Percentiles rank a stretch among this genome's conserved stretches.
Evolutionary conservation across 345 rosid genomes (phyloP).

Genomic region (Aquilaria sinensis): DNA sequence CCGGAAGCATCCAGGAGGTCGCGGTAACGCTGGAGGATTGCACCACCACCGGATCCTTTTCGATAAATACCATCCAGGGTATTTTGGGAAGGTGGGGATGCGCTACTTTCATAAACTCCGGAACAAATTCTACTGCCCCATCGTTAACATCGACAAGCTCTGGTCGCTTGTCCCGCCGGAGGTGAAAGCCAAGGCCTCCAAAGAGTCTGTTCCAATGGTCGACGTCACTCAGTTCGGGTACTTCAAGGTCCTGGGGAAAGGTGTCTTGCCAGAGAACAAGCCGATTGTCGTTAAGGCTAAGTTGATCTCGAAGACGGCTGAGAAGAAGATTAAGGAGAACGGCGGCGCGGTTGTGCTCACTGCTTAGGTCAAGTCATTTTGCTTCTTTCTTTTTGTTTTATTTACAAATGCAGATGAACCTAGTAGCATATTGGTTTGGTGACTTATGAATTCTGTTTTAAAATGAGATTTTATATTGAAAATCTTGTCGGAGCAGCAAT

Average conservation of each 20-base stretch:
- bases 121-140: conserved; percentile 67
- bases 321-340: conserved; percentile 6
- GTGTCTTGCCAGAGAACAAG: conserved; percentile 6
- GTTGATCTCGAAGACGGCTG: conserved; percentile 5
- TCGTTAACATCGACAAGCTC: conserved; percentile 70
- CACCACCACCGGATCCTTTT: conserved; percentile 83
- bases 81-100: conserved; percentile 80
- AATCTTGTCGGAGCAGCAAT: no score
- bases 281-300: conserved; percentile 5
- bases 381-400: no score
- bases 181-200: conserved; percentile 46
- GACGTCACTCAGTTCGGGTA: conserved; percentile 5
- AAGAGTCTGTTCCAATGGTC: conserved; percentile 21
- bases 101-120: conserved; percentile 72
- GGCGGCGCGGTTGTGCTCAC: conserved; percentile 6
- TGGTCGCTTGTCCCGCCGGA: conserved; percentile 71
- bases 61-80: conserved; percentile 85
- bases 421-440: no score
- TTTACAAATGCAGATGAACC: no score
- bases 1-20: conserved; percentile 76
- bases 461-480: no score
- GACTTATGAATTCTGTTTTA: no score
- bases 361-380: neutral
- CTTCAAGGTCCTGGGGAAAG: conserved; percentile 7
- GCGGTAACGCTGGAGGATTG: conserved; percentile 83